Base-by-base conservation (phyloP, 2,329 filamentous ascomycete genomes). In the Knufia petricola region DNA sequence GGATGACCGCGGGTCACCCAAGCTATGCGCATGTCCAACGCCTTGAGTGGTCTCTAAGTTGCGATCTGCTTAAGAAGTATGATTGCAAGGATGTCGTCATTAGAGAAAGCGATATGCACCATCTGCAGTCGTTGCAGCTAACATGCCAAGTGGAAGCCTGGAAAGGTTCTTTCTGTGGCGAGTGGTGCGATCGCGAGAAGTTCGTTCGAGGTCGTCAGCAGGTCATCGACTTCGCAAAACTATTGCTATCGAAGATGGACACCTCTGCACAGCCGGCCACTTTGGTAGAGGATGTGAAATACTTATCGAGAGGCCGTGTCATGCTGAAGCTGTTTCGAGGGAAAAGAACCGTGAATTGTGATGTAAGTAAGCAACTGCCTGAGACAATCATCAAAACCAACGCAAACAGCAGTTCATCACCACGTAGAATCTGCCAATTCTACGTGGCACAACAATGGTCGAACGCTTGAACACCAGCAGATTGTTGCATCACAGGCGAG, bases 1-100 rank as follows among this genome's bases (percentile, higher is more conserved):
- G 28, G 9, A 24, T 56, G 26, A 52, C 46, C 10, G 47, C 51
- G 37, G 48, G 52, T 6, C 47, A 54, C 30, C 31, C 42, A 7
- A 49, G 41, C 23, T 49, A 43, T 13, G 36, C 48, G 23, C 41
- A 52, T 36, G 38, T 58, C 19, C 52, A 50, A 19, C 49, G 55
- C 23, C 34, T 56, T 28, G 49, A 54, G 21, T 58, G 56, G 56
- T 52, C 55, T 21, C 34, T 58, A 20, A 55, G 56, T 31, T 58
- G 54, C 28, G 56, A 58, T 24, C 46, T 56, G 42, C 28, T 58
- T 40, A 56, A 50, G 31, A 45, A 38, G n/a, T 50, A 53, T 26
- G 49, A 54, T 26, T 21, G 41, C 4, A 51, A 52, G 45, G 54
- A 54, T 26, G 17, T 51, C n/a, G 28, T 36, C 17, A 34, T 58